A percentile compares a stretch with the other conserved stretches of the same genome.
phyloP scores from a whole-genome alignment of 441 rosid genomes.

The Sinapis alba region DNA sequence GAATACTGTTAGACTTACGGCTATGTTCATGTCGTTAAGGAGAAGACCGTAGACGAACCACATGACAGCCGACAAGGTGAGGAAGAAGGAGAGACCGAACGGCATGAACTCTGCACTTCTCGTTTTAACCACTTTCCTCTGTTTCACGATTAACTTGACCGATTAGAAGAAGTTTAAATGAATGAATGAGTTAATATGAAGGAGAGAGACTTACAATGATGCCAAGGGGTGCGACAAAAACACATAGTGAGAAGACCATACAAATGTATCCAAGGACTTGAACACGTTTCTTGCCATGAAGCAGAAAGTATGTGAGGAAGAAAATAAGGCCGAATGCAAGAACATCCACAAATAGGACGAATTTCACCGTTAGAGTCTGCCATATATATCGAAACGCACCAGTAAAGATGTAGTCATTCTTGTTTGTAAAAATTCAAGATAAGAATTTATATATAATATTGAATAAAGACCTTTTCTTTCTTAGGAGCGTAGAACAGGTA shows the following conservation, averaged over 20 bases:
- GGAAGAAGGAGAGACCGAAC: conserved; percentile 66
- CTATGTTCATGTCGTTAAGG: conserved; percentile 60
- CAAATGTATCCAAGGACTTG: conserved; percentile 79
- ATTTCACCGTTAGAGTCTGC: conserved; percentile 59
- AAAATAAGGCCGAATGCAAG: conserved; percentile 60
- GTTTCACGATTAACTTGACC: conserved; percentile 6
- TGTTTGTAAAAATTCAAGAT: not conserved
- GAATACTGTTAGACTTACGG: conserved; percentile 48
- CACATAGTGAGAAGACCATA: conserved; percentile 61
- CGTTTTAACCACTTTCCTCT: conserved; percentile 81
- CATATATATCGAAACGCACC: conserved; percentile 17
- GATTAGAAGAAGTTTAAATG: not conserved
- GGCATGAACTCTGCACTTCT: conserved; percentile 95
- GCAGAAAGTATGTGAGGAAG: conserved; percentile 46
- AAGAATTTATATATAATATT: not conserved
- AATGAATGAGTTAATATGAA: not conserved
- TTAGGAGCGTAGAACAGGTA: conserved; percentile 67
- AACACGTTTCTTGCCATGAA: conserved; percentile 45
- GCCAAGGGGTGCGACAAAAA: conserved; percentile 74
- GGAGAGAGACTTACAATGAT: conserved; percentile 49
- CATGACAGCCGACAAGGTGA: conserved; percentile 79
- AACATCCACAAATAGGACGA: conserved; percentile 51
- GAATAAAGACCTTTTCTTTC: conserved; percentile 54
- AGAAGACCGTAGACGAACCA: conserved; percentile 86
- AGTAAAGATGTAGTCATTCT: not conserved